Conservation (phyloP, 768 basidiomycete species). For the Termitomyces bulborhizus region DNA sequence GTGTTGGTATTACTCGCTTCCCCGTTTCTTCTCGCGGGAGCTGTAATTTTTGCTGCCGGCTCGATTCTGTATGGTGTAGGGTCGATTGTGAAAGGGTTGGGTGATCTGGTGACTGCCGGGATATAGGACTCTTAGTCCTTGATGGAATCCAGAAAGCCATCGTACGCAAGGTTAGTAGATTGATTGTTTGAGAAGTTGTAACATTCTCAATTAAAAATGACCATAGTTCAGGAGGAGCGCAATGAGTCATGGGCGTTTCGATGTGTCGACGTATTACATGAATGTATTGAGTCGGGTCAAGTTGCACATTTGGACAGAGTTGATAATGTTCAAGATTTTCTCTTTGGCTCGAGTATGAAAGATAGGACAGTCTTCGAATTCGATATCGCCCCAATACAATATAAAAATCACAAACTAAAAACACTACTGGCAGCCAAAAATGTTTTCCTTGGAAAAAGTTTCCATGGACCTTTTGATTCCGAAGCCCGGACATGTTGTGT, state of each 20-base stretch:
- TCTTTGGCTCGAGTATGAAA: not conserved
- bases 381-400: not conserved
- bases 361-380: not conserved
- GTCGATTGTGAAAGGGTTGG: constrained; percentile 4
- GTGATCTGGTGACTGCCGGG: not conserved
- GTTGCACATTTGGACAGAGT: not conserved
- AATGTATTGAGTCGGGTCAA: not conserved
- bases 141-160: not conserved
- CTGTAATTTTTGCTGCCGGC: constrained; percentile 4
- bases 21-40: constrained; percentile 2
- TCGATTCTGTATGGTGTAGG: constrained; percentile 4
- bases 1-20: not conserved
- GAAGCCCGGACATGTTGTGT: too few relatives aligned
- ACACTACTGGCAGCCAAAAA: too few relatives aligned
- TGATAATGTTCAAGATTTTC: not conserved
- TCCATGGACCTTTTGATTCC: too few relatives aligned
- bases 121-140: not conserved
- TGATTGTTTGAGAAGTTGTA: too few relatives aligned
- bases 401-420: not conserved
- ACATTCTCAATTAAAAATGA: not conserved
- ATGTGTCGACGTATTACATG: not conserved
- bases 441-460: too few relatives aligned
- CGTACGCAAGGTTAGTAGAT: not conserved
- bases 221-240: not conserved
- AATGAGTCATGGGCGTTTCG: not conserved